These are phyloP conservation scores for Stephania japonica DNA, from an alignment of 164 flowering plant species.

Conservation along the genomic window DNA sequence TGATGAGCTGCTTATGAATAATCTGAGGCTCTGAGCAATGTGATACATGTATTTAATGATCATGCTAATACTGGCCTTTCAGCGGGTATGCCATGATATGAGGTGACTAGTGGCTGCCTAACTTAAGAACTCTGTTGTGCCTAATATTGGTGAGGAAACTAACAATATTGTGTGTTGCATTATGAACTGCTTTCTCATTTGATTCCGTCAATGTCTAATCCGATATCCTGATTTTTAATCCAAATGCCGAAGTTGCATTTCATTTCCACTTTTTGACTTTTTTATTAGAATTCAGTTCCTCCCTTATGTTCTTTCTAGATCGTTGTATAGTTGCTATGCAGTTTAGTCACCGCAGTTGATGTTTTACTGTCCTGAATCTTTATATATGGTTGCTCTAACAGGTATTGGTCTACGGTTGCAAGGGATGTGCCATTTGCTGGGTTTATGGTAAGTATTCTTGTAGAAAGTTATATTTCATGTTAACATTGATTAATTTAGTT, in stretches of 20 bases:
- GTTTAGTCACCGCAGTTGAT: neutral
- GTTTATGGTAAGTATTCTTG: constrained; percentile 50
- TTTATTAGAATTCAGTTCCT: neutral
- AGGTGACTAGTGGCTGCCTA: neutral
- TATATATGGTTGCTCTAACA: constrained; percentile 28
- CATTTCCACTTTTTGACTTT: neutral
- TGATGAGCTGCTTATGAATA: neutral
- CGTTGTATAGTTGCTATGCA: neutral
- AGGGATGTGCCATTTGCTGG: constrained; percentile 99
- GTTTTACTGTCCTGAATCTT: constrained; percentile 4
- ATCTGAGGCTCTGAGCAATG: neutral
- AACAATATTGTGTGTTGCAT: neutral
- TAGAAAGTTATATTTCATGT: neutral
- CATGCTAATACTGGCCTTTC: neutral
- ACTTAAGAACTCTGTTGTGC: too few species aligned
- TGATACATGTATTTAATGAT: neutral
- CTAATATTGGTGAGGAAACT: too few species aligned
- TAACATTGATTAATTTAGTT: neutral
- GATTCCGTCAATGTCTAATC: neutral
- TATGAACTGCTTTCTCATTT: neutral
- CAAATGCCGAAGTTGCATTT: neutral
- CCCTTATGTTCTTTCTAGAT: neutral
- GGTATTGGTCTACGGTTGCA: constrained; percentile 90
- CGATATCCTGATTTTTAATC: neutral
- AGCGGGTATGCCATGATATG: neutral